These are phyloP conservation scores for Tetrastigma voinierianum DNA, from an alignment of 164 flowering plant genomes.

Conservation along the genomic window DNA sequence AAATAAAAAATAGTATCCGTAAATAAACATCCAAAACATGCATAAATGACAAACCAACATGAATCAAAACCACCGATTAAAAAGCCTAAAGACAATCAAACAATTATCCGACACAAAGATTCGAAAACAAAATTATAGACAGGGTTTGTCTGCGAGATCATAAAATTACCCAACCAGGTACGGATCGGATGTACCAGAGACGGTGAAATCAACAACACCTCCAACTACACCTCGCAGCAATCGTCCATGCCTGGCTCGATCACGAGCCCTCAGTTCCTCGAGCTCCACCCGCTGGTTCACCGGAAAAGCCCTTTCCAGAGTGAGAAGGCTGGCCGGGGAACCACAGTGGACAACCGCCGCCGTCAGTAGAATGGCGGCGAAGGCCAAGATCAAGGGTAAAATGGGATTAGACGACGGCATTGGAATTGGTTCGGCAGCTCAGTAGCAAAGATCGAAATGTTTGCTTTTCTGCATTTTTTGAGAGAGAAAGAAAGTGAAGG, in stretches of 20 bases:
- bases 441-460: background rate
- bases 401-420: background rate
- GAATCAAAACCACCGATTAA: background rate
- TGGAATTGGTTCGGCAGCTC: background rate
- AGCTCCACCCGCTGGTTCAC: conserved; percentile 32
- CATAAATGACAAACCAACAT: too few relatives aligned
- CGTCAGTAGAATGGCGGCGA: conserved; percentile 13
- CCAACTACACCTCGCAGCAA: conserved; percentile 44
- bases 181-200: conserved; percentile 54
- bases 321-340: conserved; percentile 28
- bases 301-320: conserved; percentile 50
- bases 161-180: conserved; percentile 48
- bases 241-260: conserved; percentile 45
- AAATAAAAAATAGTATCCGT: too few relatives aligned
- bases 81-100: background rate
- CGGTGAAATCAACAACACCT: conserved; percentile 59
- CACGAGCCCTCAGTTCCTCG: conserved; percentile 42
- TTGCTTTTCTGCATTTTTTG: conserved; percentile 13
- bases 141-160: background rate
- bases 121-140: background rate
- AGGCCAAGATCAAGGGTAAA: conserved; percentile 17
- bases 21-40: too few relatives aligned
- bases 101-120: background rate
- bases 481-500: conserved; percentile 19
- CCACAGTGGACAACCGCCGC: conserved; percentile 25